Percentiles rank a stretch among this genome's conserved stretches.
Evolutionary conservation across 2,329 filamentous ascomycete genomes (phyloP).

Genomic region (Ophiostoma fasciatum): DNA sequence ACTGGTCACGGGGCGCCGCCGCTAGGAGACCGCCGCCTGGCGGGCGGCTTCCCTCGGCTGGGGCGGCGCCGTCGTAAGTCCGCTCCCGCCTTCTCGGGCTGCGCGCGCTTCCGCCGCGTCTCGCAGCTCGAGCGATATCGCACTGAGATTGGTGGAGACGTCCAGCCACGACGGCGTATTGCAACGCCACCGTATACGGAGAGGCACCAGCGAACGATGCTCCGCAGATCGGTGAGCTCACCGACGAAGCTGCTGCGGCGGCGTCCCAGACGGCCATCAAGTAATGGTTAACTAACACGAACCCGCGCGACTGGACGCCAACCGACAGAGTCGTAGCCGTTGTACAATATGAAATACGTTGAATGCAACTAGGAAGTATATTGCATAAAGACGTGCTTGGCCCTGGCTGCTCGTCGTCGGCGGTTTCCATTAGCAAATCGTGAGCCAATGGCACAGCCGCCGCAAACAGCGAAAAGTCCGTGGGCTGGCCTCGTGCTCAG

Average conservation of each 20-base stretch:
- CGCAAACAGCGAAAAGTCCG: conserved; percentile 1
- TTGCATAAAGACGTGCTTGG: background rate
- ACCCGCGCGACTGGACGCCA: conserved; percentile 11
- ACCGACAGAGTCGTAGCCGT: too few species aligned
- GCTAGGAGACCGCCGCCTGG: background rate
- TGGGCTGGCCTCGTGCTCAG: conserved; percentile 7
- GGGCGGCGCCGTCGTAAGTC: too few species aligned
- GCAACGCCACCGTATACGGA: too few species aligned
- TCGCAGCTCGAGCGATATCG: conserved; percentile 9
- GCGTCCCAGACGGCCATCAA: conserved; percentile 4
- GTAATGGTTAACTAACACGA: conserved; percentile 12
- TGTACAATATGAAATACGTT: too few species aligned
- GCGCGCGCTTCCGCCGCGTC: too few species aligned
- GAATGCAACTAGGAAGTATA: too few species aligned
- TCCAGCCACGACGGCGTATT: background rate
- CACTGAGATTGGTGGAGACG: conserved; percentile 5
- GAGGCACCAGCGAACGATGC: too few species aligned
- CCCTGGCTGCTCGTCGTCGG: background rate
- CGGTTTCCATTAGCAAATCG: conserved; percentile 12
- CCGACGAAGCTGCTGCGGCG: too few species aligned
- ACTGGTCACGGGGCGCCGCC: too few species aligned
- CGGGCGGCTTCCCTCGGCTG: conserved; percentile 3
- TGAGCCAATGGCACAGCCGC: conserved; percentile 5
- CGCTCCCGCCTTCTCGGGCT: background rate
- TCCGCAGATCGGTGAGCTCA: too few species aligned